Percentiles rank a stretch among this genome's conserved stretches.
phyloP scores from a whole-genome alignment of 2,329 filamentous ascomycete species.

The Aspergillus pseudoviridinutans region DNA sequence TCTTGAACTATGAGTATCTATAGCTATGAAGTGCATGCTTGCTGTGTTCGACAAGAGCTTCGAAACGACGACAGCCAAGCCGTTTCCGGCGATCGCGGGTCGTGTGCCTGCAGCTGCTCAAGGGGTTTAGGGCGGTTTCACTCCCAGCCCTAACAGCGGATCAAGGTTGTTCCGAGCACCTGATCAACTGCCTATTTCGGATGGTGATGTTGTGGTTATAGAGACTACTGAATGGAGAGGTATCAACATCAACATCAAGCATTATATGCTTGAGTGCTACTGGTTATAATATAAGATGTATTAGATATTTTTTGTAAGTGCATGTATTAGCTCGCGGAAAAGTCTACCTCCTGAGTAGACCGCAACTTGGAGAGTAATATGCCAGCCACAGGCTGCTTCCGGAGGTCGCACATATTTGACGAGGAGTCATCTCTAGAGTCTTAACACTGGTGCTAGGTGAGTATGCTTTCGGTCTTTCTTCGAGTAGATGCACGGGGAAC shows the following conservation, averaged over 20 bases:
- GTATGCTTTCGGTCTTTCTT: background rate
- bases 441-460: too few relatives aligned
- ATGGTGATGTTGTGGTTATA: too few relatives aligned
- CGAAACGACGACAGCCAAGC: background rate
- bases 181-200: background rate
- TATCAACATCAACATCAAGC: too few relatives aligned
- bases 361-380: background rate
- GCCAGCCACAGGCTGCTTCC: background rate
- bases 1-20: background rate
- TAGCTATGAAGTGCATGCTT: background rate
- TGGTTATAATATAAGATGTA: too few relatives aligned
- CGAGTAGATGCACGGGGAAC: background rate
- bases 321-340: background rate
- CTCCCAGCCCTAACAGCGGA: background rate
- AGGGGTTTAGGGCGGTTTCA: background rate
- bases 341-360: background rate
- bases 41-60: background rate
- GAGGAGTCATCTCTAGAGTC: too few relatives aligned
- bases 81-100: slow-evolving; percentile 11
- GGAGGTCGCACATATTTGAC: background rate
- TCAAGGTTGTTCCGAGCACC: background rate
- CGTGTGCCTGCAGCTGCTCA: slow-evolving; percentile 6
- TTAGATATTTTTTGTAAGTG: too few relatives aligned
- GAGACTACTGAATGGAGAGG: too few relatives aligned
- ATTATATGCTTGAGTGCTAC: too few relatives aligned